Evolutionary conservation across 257 asterid genomes (phyloP), one percentile per base, ranked within the genome.

Genomic region (Eucommia ulmoides): DNA sequence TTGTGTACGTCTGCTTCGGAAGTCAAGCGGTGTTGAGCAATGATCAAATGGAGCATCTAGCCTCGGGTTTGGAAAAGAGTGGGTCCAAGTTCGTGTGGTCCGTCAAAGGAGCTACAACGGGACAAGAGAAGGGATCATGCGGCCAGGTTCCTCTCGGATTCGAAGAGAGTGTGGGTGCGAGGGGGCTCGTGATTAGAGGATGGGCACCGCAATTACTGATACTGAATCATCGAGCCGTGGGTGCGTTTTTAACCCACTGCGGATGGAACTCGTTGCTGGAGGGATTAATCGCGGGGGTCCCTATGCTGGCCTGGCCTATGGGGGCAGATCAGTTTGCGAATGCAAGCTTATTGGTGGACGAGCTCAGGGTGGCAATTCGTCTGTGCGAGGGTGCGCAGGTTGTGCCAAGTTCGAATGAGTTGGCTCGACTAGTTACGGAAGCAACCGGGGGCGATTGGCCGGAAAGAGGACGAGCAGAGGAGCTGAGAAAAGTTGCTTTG

Each of bases 291-390:
- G 79, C 79, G 0, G 83, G 94, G 2, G 79, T 80, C 49, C 84
- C 89, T 0, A 67, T 82, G 85, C 52, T 82, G 47, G 65, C 86
- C 0, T 86, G 96, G 96, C 89, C 96, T 0, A 86, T 86, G 96
- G 65, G 79, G 0, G 96, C 94, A 0, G 96, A 86, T 22, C 93
- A 86, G 24, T 86, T 47, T 22, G 2, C 66, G 14, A 64, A 86
- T 15, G 81, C 96, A 0, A 74, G 74, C 8, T 25, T 83, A 54
- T 20, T 86, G 54, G 93, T 74, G 38, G 89, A 83, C 15, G 69
- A 80, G 25, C 45, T 80, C 49, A 71, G 53, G 29, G 60, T 86
- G 1, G 94, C 84, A 1, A 23, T 64, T 29, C 69, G 78, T 47
- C 76, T 77, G 15, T 78, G 93, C 35, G 87, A 83, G 25, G 94